Percentiles rank a stretch among this genome's conserved stretches.
These are phyloP conservation scores for Prunus mira DNA, from an alignment of 306 rosid species.

Conservation along the genomic window DNA sequence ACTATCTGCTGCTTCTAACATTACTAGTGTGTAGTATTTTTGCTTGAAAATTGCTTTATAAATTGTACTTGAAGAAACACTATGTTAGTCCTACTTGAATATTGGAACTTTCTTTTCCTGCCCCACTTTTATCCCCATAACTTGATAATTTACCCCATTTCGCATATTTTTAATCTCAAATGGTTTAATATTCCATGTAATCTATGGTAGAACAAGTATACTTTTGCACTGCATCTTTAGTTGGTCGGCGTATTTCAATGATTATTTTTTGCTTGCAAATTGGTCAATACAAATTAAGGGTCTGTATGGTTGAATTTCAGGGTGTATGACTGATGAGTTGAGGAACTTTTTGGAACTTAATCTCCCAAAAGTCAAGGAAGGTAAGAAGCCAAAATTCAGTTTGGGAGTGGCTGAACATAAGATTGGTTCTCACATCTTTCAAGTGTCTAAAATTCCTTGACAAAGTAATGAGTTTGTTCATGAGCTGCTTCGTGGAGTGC, in stretches of 20 bases:
- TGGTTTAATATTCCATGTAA: too few relatives aligned
- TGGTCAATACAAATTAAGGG: background rate
- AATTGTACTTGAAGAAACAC: background rate
- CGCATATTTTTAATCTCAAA: too few relatives aligned
- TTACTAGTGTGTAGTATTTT: too few relatives aligned
- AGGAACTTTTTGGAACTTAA: conserved; percentile 75
- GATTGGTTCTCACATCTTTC: conserved; percentile 71
- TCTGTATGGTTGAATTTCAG: conserved; percentile 33
- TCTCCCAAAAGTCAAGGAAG: conserved; percentile 77
- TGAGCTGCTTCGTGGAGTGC: conserved; percentile 82
- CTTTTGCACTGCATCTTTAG: too few relatives aligned
- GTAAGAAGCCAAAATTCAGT: conserved; percentile 70
- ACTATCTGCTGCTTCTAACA: too few relatives aligned
- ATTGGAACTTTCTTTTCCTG: background rate
- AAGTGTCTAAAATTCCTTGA: conserved; percentile 76
- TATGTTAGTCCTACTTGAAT: background rate
- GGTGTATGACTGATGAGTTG: conserved; percentile 73
- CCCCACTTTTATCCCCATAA: too few relatives aligned
- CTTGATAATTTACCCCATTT: too few relatives aligned
- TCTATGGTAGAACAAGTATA: too few relatives aligned
- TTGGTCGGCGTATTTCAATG: too few relatives aligned
- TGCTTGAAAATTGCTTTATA: too few relatives aligned
- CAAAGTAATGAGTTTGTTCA: conserved; percentile 74
- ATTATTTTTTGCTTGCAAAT: background rate
- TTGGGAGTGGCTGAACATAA: conserved; percentile 75